Evolutionary conservation across 148 eudicot genomes (phyloP).

Genomic region (Heliamphora exappendiculata): DNA sequence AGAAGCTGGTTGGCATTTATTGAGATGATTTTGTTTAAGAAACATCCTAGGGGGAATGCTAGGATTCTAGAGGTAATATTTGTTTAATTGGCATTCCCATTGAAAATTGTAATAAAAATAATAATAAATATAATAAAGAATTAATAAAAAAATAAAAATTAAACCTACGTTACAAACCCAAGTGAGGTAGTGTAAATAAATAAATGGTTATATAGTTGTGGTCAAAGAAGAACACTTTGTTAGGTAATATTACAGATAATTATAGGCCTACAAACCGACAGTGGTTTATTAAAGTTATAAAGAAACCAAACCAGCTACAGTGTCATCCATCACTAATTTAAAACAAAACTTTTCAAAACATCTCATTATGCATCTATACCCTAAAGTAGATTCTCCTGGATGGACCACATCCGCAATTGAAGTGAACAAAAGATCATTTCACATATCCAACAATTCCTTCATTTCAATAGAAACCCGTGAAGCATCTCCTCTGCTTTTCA

Average conservation of each 20-base stretch:
- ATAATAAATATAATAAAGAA: neutral
- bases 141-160: neutral
- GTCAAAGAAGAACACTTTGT: slow-evolving; percentile 7
- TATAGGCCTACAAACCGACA: neutral
- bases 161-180: too few relatives aligned
- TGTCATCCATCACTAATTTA: neutral
- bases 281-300: neutral
- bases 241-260: neutral
- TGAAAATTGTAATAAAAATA: neutral
- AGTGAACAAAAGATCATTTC: neutral
- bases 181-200: too few relatives aligned
- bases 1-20: neutral
- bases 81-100: neutral
- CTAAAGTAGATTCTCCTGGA: neutral
- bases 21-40: neutral
- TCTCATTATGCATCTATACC: neutral
- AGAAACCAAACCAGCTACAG: neutral
- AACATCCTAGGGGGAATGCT: slow-evolving; percentile 3
- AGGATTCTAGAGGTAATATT: neutral
- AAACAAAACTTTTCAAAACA: neutral
- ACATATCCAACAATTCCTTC: neutral
- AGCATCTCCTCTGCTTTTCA: neutral
- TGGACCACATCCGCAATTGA: neutral
- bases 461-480: neutral
- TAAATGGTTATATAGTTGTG: neutral